These are phyloP conservation scores for Epichloe sp. DNA, from an alignment of 2,329 filamentous ascomycete genomes.

Conservation along the genomic window DNA sequence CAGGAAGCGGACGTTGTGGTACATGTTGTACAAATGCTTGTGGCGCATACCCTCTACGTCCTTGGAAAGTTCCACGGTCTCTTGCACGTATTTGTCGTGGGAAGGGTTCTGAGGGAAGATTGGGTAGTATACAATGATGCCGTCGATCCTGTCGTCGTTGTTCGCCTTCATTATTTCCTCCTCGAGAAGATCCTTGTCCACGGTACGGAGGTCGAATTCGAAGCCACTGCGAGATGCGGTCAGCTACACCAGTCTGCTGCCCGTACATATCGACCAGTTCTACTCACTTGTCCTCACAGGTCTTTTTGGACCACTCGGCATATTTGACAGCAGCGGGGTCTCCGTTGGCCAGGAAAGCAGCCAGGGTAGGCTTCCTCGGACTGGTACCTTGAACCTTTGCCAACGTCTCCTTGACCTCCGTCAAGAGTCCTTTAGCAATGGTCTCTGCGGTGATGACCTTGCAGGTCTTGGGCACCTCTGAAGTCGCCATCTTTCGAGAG, in stretches of 20 bases:
- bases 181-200: constrained; percentile 81
- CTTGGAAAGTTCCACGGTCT: constrained; percentile 79
- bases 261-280: not conserved
- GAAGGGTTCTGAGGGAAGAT: constrained; percentile 71
- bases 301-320: constrained; percentile 95
- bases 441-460: constrained; percentile 85
- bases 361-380: constrained; percentile 55
- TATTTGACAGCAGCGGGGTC: constrained; percentile 89
- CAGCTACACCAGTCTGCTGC: constrained; percentile 2
- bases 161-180: constrained; percentile 81
- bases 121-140: constrained; percentile 95
- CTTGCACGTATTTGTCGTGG: constrained; percentile 91
- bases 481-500: constrained; percentile 14
- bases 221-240: constrained; percentile 52
- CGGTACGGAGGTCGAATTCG: constrained; percentile 69
- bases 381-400: constrained; percentile 50
- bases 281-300: constrained; percentile 85
- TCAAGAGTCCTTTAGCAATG: constrained; percentile 70
- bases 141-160: constrained; percentile 61
- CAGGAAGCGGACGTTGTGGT: constrained; percentile 92
- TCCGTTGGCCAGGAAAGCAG: constrained; percentile 83
- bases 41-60: constrained; percentile 94
- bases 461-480: constrained; percentile 53
- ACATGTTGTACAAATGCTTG: constrained; percentile 97
- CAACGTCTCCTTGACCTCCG: constrained; percentile 65